Conservation (phyloP, 805 yeast genomes). For the Schizosaccharomyces japonicus region DNA sequence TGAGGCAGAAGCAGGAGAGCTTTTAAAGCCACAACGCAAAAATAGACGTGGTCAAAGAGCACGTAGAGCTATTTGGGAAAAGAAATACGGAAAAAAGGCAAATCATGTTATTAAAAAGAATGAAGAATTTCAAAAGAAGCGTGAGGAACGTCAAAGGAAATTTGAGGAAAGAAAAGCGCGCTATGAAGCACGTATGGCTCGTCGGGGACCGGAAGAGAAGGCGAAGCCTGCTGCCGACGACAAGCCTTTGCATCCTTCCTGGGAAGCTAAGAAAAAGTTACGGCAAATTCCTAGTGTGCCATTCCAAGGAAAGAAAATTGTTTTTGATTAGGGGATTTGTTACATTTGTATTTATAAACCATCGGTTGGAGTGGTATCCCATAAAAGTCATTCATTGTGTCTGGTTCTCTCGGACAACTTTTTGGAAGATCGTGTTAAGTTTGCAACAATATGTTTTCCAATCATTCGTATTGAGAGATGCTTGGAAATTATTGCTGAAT, state of each 20-base stretch:
- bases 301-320: conserved; percentile 67
- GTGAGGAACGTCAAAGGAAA: conserved; percentile 47
- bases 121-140: conserved; percentile 31
- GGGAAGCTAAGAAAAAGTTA: conserved; percentile 71
- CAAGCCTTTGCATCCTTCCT: conserved; percentile 64
- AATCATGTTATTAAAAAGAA: conserved; percentile 48
- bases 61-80: conserved; percentile 88
- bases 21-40: conserved; percentile 25
- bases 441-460: no score
- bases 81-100: conserved; percentile 66
- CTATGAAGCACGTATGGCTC: conserved; percentile 3
- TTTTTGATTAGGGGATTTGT: conserved; percentile 33
- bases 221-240: conserved; percentile 11
- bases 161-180: conserved; percentile 12
- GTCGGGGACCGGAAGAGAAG: conserved; percentile 12
- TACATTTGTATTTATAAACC: no score
- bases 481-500: no score
- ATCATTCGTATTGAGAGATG: no score
- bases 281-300: conserved; percentile 27
- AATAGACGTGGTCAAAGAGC: conserved; percentile 95
- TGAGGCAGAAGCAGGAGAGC: conserved; percentile 17
- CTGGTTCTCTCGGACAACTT: no score
- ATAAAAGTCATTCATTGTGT: no score
- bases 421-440: no score
- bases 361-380: no score